Evolutionary conservation across 2,329 filamentous ascomycete species (phyloP), one percentile per base, ranked within the genome.

Genomic region (Claviceps cyperi): DNA sequence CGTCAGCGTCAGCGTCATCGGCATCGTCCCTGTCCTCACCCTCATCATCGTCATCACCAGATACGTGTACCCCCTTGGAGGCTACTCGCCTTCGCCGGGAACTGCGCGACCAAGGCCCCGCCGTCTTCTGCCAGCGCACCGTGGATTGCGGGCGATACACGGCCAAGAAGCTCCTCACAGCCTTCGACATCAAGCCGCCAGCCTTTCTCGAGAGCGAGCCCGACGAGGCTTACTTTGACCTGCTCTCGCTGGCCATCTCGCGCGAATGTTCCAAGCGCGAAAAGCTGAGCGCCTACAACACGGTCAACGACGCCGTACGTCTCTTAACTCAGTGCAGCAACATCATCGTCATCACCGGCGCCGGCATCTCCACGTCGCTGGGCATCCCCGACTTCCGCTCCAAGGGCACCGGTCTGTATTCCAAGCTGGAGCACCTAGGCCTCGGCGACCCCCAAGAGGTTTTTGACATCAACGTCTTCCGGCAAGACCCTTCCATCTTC

Each of bases 301-400:
- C 83, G 1, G 75, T 97, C 48, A 85, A 94, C 55, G 89, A 98
- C 67, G 92, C 87, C 4, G 89, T 92, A 8, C 69, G 74, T 14
- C 72, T 98, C 47, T 75, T 98, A 43, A 74, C 79, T 57, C 76
- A 77, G 52, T 80, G 83, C 51, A 78, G 78, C 57, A 94, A 95
- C 65, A 90, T 98, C 64, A 80, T 98, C 60, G 85, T 97, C 56
- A 78, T 98, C 57, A 97, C 92, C 1, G 92, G 92, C 48, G 92
- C 92, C 17, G 92, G 92, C 57, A 97, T 98, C 57, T 96, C 90
- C 24, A 98, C 92, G 1, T 95, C 88, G 48, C 80, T 98, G 19
- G 92, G 92, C 53, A 97, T 98, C 52, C 92, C 92, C 4, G 92
- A 98, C 65, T 98, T 98, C 62, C 83, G 92, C 56, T 96, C 90